A percentile compares a stretch with the other conserved stretches of the same genome.
Evolutionary conservation across 371 early-diverging fungal genomes (phyloP).

Genomic region (Mortierella sp.): DNA sequence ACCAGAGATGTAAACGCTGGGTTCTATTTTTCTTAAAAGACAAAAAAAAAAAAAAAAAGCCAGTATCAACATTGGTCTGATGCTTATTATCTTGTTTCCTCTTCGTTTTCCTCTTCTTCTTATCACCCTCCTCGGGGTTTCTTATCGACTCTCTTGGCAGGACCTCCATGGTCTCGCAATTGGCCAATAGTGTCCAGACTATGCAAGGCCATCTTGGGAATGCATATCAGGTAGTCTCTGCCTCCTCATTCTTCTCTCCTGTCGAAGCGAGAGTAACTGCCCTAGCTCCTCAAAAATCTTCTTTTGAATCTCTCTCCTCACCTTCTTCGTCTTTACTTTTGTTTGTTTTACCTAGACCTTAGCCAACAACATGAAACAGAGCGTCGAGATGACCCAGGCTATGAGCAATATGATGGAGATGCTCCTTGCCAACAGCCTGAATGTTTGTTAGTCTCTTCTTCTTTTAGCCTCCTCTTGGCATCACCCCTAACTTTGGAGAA

Average conservation of each 20-base stretch:
- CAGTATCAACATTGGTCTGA: no score
- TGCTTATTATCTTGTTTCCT: no score
- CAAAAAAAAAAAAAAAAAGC: background rate
- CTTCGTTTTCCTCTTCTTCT: no score
- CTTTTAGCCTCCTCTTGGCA: background rate
- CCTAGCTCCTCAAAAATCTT: no score
- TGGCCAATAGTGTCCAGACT: conserved; percentile 32
- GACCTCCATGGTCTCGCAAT: conserved; percentile 26
- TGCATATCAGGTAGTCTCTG: conserved; percentile 34
- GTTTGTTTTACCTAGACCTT: conserved; percentile 19
- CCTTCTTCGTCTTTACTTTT: no score
- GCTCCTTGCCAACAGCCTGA: conserved; percentile 32
- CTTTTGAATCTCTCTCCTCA: no score
- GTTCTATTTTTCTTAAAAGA: background rate
- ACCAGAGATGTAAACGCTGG: conserved; percentile 23
- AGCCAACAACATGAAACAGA: conserved; percentile 41
- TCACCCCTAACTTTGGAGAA: no score
- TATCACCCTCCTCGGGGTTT: no score
- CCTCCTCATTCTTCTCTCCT: background rate
- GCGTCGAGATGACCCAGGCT: conserved; percentile 48
- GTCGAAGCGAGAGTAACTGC: no score
- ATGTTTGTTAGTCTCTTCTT: conserved; percentile 21
- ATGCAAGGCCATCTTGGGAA: conserved; percentile 44
- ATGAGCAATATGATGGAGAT: conserved; percentile 50
- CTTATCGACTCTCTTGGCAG: no score